Base-by-base conservation (phyloP, 1,284 basidiomycete genomes). In the Puccinia coronata region DNA sequence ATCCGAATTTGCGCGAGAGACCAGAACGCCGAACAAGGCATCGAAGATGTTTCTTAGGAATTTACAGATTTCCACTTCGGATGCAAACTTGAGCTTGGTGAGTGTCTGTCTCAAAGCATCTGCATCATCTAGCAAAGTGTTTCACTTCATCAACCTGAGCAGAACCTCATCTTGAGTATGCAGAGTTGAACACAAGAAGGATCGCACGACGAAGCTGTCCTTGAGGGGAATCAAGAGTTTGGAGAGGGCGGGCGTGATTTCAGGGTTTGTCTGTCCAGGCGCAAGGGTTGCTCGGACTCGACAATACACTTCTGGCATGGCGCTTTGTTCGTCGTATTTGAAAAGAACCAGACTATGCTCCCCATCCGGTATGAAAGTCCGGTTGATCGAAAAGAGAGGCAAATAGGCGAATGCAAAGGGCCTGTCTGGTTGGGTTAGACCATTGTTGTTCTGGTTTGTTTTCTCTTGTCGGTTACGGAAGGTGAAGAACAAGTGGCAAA, bases 351-450 rank as follows among this genome's bases (percentile, higher is more conserved):
- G 88, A 4, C 90, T 91, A 86, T 97, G 96, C 82, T 91, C 92
- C 9, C 95, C 96, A 86, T 99, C 96, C 83, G 94, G 92, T 73
- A 98, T 88, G 86, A 96, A 95, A 2, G 93, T 91, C 25, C 90
- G 89, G 31, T 90, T 89, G 77, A 92, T 90, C 0, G 91, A 91
- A 84, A 95, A 93, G 2, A 99, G 88, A 0, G 96, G 96, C 57
- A 97, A 90, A 85, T 93, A 98, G 1, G 92, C 94, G 84, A 98
- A 96, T 0, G 95, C 96, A 84, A 96, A 98, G 0, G 95, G 92
- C 55, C 89, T 89, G 69, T 96, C 94, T 2, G 87, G 83, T 1
- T 84, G 84, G 28, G 90, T 9, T n/a, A 55, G 89, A 3, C 84
- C 79, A 23, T 73, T 82, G 82, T 84, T 61, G 89, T 88, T 77